phyloP scores from a whole-genome alignment of 108 stramenopile genomes.

The Nitzschia palea region DNA sequence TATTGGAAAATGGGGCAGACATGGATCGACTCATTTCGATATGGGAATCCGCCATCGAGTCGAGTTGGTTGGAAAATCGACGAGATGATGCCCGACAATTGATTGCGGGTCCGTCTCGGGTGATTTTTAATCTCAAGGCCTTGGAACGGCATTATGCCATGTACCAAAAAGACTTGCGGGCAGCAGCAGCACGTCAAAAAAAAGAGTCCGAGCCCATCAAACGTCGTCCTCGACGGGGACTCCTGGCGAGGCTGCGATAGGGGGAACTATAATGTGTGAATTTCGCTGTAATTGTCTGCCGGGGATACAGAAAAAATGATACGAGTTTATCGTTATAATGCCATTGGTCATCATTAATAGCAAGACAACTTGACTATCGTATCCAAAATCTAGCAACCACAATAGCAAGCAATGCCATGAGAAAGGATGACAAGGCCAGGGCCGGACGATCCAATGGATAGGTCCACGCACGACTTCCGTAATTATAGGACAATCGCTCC shows the following conservation, averaged over 20 bases:
- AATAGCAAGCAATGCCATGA: too few relatives aligned
- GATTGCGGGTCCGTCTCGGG: conserved; percentile 14
- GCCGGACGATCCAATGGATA: too few relatives aligned
- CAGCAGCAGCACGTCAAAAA: neutral
- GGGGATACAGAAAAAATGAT: too few relatives aligned
- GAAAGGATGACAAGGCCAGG: too few relatives aligned
- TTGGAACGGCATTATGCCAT: conserved; percentile 18
- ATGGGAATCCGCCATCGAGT: conserved; percentile 10
- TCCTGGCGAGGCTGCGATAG: neutral
- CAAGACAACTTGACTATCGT: too few relatives aligned
- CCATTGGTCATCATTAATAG: too few relatives aligned
- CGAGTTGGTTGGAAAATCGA: conserved; percentile 5
- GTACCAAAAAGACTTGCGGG: neutral
- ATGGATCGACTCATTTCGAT: conserved; percentile 2
- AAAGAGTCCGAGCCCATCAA: neutral
- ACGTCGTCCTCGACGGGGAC: neutral
- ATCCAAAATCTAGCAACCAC: too few relatives aligned
- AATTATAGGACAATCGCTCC: neutral
- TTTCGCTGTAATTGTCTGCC: too few relatives aligned
- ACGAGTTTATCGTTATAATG: too few relatives aligned
- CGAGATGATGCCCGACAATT: conserved; percentile 2
- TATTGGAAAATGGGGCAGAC: conserved; percentile 13
- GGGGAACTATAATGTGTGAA: neutral
- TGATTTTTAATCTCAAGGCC: conserved; percentile 14
- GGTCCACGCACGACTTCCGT: too few relatives aligned